Conservation (phyloP, 495 filamentous ascomycete genomes). For the Tuber indicum region DNA sequence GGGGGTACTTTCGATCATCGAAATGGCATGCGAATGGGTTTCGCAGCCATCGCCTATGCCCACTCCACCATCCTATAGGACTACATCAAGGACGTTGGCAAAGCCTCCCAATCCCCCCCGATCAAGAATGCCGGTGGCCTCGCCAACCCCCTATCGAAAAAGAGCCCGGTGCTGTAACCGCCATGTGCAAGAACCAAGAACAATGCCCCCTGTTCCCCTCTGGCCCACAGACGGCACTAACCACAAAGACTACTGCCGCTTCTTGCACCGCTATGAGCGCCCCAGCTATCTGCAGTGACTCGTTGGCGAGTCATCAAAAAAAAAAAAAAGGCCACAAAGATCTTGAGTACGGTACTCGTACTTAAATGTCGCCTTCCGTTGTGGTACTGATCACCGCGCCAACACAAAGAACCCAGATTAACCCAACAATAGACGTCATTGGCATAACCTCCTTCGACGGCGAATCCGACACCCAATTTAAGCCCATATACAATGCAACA, state of each 20-base stretch:
- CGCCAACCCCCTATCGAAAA: constrained; percentile 45
- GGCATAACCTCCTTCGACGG: constrained; percentile 25
- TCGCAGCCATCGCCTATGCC: constrained; percentile 44
- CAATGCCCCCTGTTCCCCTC: constrained; percentile 73
- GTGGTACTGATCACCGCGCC: constrained; percentile 56
- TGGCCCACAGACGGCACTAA: constrained; percentile 60
- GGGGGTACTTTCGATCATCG: constrained; percentile 75
- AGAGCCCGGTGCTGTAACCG: constrained; percentile 67
- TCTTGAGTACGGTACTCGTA: constrained; percentile 64
- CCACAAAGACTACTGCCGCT: constrained; percentile 85
- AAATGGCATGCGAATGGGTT: constrained; percentile 59
- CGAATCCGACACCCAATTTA: not conserved
- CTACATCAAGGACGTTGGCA: constrained; percentile 47
- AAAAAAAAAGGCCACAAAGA: constrained; percentile 63
- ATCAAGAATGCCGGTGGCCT: constrained; percentile 45
- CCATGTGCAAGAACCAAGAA: constrained; percentile 86
- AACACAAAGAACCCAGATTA: not conserved
- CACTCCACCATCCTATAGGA: constrained; percentile 60
- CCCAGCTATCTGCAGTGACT: constrained; percentile 71
- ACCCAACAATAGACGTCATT: constrained; percentile 20
- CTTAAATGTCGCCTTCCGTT: constrained; percentile 76
- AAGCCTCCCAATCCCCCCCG: constrained; percentile 40
- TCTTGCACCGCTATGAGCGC: constrained; percentile 71
- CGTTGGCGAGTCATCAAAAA: constrained; percentile 56
- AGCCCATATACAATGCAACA: constrained; percentile 41